Evolutionary conservation across 1,139 yeast genomes (phyloP), one percentile per base, ranked within the genome.

Genomic region (Debaryomycetaceae sp.): DNA sequence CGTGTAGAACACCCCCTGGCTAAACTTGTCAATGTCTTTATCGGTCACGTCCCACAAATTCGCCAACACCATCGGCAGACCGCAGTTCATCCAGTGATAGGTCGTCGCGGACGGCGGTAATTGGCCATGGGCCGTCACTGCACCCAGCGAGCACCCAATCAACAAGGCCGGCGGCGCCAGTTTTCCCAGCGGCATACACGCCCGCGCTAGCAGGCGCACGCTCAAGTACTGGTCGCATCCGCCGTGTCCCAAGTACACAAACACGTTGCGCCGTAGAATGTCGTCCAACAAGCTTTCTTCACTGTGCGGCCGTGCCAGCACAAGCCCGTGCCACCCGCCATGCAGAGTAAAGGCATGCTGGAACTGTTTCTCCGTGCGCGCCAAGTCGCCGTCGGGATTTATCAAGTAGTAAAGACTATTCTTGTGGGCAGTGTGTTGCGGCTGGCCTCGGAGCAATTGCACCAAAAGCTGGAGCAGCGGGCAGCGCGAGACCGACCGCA

Each of bases 41-140:
- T 90, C 98, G 0, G 97, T 90, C 4, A 90, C 97, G 52, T 86
- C 96, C 98, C 98, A 90, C 38, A 90, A 55, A 45, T 85, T 86
- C 0, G 85, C 95, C 25, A 90, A 56, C 2, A 85, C 66, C 75
- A 81, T 68, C 0, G 94, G 92, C 27, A 85, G 72, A 0, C 93
- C 94, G 20, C 90, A 90, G 4, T 69, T 58, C 22, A 87, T 49
- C 64, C 87, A 86, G 31, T 80, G 76, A 40, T 72, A 68, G 0
- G 83, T 68, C 5, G 86, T 80, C 1, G 97, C 95, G 44, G 69
- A 66, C 0, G 93, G 78, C 37, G 77, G 85, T 33, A 80, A 62
- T 8, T 64, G 49, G 2, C 92, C 87, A 34, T 70, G 66, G 12
- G 55, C 55, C 15, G 64, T 64, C 30, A 85, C 56, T 1, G 72